Conservation (phyloP, 1,139 yeast species). For the Komagataea norvegica region DNA sequence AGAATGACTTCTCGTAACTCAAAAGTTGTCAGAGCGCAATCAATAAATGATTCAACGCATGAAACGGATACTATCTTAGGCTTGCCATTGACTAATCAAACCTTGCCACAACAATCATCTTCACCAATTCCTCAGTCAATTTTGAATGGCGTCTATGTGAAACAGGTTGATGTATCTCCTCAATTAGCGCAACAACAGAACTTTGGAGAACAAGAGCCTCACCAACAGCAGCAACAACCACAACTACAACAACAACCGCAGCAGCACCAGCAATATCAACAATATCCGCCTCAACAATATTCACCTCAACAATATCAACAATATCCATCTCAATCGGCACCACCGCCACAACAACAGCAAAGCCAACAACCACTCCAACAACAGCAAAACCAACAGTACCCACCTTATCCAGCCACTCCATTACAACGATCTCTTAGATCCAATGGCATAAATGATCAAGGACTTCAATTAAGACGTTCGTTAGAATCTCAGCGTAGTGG, state of each 20-base stretch:
- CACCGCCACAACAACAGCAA: conserved; percentile 6
- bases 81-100: conserved; percentile 23
- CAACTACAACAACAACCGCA: conserved; percentile 7
- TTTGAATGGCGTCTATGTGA: conserved; percentile 23
- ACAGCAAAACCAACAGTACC: conserved; percentile 9
- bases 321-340: conserved; percentile 7
- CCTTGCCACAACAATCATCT: conserved; percentile 18
- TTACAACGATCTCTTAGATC: conserved; percentile 11
- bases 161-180: conserved; percentile 18
- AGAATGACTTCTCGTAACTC: conserved; percentile 22
- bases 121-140: conserved; percentile 21
- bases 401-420: conserved; percentile 10
- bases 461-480: conserved; percentile 5
- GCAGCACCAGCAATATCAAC: conserved; percentile 3
- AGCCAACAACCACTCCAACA: conserved; percentile 2
- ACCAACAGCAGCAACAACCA: conserved; percentile 12
- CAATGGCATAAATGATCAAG: conserved; percentile 3
- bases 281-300: conserved; percentile 2
- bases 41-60: conserved; percentile 19
- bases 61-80: conserved; percentile 27
- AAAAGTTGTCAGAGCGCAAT: conserved; percentile 16
- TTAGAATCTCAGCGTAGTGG: conserved; percentile 10
- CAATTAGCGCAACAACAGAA: conserved; percentile 14
- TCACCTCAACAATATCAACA: conserved; percentile 12
- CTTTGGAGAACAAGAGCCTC: conserved; percentile 6